Conservation (phyloP, 2,329 filamentous ascomycete species). For the Nothophoma quercina region DNA sequence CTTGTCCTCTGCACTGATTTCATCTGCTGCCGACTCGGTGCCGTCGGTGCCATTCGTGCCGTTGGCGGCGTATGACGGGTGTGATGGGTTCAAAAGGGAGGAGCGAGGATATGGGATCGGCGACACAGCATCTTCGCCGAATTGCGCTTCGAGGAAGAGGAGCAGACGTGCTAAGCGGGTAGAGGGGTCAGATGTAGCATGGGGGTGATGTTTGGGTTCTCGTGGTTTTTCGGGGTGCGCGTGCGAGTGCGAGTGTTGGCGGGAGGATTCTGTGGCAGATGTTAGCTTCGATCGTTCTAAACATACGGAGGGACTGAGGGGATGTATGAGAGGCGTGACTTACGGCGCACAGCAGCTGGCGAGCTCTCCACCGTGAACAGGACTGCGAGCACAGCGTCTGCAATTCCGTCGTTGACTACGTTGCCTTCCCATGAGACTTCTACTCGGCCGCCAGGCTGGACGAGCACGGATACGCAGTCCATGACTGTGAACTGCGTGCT, state of each 20-base stretch:
- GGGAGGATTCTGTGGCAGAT: conserved; percentile 44
- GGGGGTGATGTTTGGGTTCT: conserved; percentile 65
- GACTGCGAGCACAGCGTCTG: conserved; percentile 95
- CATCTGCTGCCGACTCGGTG: conserved; percentile 7
- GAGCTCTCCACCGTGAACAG: conserved; percentile 92
- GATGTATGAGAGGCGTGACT: conserved; percentile 43
- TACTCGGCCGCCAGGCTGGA: conserved; percentile 77
- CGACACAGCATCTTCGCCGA: conserved; percentile 80
- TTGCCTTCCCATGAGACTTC: conserved; percentile 98
- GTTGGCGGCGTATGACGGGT: too few relatives aligned
- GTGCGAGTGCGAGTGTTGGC: conserved; percentile 39
- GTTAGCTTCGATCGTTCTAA: neutral
- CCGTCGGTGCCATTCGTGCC: neutral
- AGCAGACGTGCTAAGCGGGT: conserved; percentile 86
- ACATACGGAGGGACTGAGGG: neutral
- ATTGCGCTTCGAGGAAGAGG: conserved; percentile 97
- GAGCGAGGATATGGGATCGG: conserved; percentile 75
- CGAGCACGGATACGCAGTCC: conserved; percentile 87
- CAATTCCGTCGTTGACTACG: conserved; percentile 95
- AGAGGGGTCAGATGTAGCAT: conserved; percentile 73
- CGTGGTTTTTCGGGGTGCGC: conserved; percentile 39
- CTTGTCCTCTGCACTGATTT: conserved; percentile 35
- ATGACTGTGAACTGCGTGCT: conserved; percentile 73
- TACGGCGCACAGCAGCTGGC: conserved; percentile 91
- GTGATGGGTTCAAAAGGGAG: conserved; percentile 43